Evolutionary conservation across 1,139 yeast species (phyloP).

Genomic region (Diutina siamensis): DNA sequence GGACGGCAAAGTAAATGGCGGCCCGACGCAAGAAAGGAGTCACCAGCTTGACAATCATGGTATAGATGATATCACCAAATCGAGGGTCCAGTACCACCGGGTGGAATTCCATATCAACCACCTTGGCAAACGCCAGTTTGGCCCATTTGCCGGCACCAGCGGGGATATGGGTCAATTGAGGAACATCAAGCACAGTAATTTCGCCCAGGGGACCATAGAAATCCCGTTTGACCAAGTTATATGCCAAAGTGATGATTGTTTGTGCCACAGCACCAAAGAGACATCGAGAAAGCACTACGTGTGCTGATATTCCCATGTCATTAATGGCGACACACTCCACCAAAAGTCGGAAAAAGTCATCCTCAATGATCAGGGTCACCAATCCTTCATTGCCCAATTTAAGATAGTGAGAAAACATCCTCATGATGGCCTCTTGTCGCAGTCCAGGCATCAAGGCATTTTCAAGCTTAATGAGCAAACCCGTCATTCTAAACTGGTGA

Average conservation of each 20-base stretch:
- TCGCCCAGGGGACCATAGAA: background rate
- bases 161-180: background rate
- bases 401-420: constrained; percentile 24
- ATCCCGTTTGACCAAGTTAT: constrained; percentile 15
- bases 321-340: constrained; percentile 37
- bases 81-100: constrained; percentile 14
- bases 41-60: constrained; percentile 43
- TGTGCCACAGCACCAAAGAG: constrained; percentile 30
- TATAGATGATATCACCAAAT: constrained; percentile 32
- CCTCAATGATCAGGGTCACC: constrained; percentile 22
- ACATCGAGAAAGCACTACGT: constrained; percentile 30
- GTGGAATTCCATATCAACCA: constrained; percentile 13
- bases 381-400: constrained; percentile 20
- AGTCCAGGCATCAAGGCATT: background rate
- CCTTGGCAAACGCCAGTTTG: background rate
- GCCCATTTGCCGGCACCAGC: background rate
- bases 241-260: constrained; percentile 15
- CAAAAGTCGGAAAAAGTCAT: constrained; percentile 43
- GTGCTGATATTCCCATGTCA: constrained; percentile 24
- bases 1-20: constrained; percentile 46
- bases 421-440: constrained; percentile 19
- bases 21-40: constrained; percentile 63
- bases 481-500: constrained; percentile 30
- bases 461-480: constrained; percentile 20
- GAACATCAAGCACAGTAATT: constrained; percentile 3